phyloP scores from a whole-genome alignment of 2,329 filamentous ascomycete species.

The Aspergillus sp. region DNA sequence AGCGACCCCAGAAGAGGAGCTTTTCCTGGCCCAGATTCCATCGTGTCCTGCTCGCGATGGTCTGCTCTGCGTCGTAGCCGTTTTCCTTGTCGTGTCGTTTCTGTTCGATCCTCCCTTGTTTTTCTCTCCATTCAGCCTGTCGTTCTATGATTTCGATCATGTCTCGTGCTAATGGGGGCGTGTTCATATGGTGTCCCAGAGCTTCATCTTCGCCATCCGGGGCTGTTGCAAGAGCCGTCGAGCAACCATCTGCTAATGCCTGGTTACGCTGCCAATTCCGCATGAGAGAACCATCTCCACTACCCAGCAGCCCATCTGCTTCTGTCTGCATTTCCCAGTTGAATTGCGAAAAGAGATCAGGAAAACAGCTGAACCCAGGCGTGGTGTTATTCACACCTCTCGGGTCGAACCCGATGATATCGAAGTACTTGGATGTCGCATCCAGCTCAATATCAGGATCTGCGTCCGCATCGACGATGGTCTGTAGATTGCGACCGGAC shows the following conservation, averaged over 20 bases:
- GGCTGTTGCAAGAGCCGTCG: slow-evolving; percentile 15
- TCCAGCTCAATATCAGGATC: slow-evolving; percentile 8
- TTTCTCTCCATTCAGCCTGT: slow-evolving; percentile 35
- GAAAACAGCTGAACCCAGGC: slow-evolving; percentile 38
- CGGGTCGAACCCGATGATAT: slow-evolving; percentile 43
- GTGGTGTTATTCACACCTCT: slow-evolving; percentile 40
- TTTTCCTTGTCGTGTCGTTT: slow-evolving; percentile 7
- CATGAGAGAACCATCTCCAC: slow-evolving; percentile 20
- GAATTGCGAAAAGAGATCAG: slow-evolving; percentile 20
- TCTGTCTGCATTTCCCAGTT: slow-evolving; percentile 31
- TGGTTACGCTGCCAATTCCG: slow-evolving; percentile 28
- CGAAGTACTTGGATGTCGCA: slow-evolving; percentile 24
- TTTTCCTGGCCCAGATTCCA: slow-evolving; percentile 26
- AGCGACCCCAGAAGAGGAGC: slow-evolving; percentile 39
- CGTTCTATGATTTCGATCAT: slow-evolving; percentile 34
- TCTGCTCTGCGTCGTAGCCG: slow-evolving; percentile 14
- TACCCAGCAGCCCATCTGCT: slow-evolving; percentile 32
- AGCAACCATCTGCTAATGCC: slow-evolving; percentile 30
- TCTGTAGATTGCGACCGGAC: slow-evolving; percentile 31
- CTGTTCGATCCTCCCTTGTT: slow-evolving; percentile 23
- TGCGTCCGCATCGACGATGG: slow-evolving; percentile 30
- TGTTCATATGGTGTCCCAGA: slow-evolving; percentile 29
- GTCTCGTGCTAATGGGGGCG: slow-evolving; percentile 28
- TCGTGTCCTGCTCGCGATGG: slow-evolving; percentile 19
- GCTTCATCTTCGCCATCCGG: slow-evolving; percentile 14